Evolutionary conservation across 768 basidiomycete genomes (phyloP), one percentile per base, ranked within the genome.

Genomic region (Chalciporus sphaerocephalus): DNA sequence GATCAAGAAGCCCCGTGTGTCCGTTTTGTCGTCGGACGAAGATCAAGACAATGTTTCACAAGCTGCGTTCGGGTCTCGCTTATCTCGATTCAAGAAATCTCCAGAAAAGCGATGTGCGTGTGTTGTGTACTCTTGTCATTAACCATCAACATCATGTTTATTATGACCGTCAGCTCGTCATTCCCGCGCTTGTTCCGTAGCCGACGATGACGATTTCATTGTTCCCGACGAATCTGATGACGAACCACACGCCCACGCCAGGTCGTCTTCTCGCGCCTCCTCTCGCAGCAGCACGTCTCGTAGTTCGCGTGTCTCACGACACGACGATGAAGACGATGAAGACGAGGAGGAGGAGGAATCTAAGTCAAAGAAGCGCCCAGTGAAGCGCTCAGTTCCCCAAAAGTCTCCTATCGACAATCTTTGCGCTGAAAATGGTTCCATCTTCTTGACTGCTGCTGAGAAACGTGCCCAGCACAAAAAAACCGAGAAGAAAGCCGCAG

Each of bases 381-480:
- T 45, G 7, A 60, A 59, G 27, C 70, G 68, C 36, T 62, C 69
- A 23, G 34, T 64, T 13, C 50, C 61, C 15, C 65, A 61, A 52
- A 70, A 63, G 27, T 44, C 48, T 45, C 62, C 51, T 40, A 48
- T 61, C 6, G 57, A 64, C 5, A 51, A 54, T n/a, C 43, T 64
- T 15, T 55, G 61, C 21, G 62, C 62, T 20, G 57, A 60, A 35
- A 65, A 68, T 20, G 61, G 42, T 5, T 60, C 61, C 28, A 62
- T 66, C 8, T 89, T 94, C 67, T 70, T 93, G 45, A 95, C 92
- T 13, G 83, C 83, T 6, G 92, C 94, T 2, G 92, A 94, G 61
- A 76, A 76, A 52, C 76, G 86, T 6, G 75, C 80, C 38, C 78
- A 83, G 58, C 78, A 80, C 28, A 86, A 83, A 62, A 95, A 92